phyloP scores from a whole-genome alignment of 225 moss, liverwort and hornwort genomes.

The Rhytidiadelphus loreus region DNA sequence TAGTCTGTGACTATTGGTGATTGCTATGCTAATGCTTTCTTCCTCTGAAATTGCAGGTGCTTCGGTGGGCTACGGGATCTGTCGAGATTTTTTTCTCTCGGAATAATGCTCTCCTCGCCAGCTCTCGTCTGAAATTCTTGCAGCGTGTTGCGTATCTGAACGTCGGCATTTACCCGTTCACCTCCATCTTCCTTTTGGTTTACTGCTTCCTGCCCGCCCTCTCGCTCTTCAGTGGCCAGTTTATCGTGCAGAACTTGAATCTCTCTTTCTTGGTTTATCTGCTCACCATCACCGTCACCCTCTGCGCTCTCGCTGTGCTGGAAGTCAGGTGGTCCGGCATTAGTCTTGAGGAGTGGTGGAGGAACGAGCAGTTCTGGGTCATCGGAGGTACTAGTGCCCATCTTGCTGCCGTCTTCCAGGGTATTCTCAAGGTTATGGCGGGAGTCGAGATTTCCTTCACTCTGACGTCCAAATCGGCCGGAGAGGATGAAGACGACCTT shows the following conservation, averaged over 20 bases:
- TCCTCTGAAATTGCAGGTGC: constrained; percentile 28
- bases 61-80: constrained; percentile 93
- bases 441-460: constrained; percentile 96
- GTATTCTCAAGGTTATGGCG: constrained; percentile 79
- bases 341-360: constrained; percentile 91
- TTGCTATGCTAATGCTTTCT: neutral
- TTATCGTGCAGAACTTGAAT: constrained; percentile 62
- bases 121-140: constrained; percentile 66
- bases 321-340: constrained; percentile 85
- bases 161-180: constrained; percentile 94
- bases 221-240: constrained; percentile 72
- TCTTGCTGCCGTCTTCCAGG: constrained; percentile 86
- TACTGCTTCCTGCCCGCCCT: constrained; percentile 91
- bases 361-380: constrained; percentile 95
- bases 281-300: constrained; percentile 68
- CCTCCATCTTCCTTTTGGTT: constrained; percentile 77
- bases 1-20: too few species aligned
- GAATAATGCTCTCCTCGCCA: constrained; percentile 82
- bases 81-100: constrained; percentile 96
- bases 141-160: constrained; percentile 90
- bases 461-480: constrained; percentile 68
- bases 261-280: constrained; percentile 74
- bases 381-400: constrained; percentile 95
- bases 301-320: constrained; percentile 70
- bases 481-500: constrained; percentile 73